phyloP scores from a whole-genome alignment of 208 protist genomes.

The Crithidia sp. region DNA sequence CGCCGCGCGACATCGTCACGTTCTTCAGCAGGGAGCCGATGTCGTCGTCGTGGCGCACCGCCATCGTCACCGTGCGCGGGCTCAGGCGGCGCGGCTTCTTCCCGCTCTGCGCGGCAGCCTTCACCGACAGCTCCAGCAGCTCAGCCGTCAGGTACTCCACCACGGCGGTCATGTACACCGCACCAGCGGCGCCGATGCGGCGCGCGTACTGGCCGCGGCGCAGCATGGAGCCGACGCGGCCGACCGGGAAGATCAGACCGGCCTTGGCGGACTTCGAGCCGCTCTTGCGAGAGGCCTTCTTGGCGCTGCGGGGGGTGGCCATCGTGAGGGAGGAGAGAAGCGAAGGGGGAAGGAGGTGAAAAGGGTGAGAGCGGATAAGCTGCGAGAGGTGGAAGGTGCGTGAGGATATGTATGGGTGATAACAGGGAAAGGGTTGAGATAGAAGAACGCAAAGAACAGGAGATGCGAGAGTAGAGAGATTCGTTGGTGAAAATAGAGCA shows the following conservation, averaged over 20 bases:
- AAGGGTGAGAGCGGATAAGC: conserved; percentile 16
- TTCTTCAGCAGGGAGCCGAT: conserved; percentile 45
- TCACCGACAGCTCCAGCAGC: conserved; percentile 68
- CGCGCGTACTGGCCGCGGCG: conserved; percentile 95
- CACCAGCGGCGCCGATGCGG: conserved; percentile 96
- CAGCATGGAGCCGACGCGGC: conserved; percentile 96
- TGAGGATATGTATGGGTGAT: not conserved
- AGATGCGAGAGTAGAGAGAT: not conserved
- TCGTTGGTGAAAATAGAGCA: not conserved
- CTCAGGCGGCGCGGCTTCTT: conserved; percentile 70
- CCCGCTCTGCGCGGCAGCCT: conserved; percentile 49
- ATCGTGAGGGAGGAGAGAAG: conserved; percentile 34
- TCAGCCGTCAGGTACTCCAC: conserved; percentile 97
- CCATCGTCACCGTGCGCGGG: conserved; percentile 70
- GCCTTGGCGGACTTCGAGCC: conserved; percentile 93
- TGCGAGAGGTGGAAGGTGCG: not conserved
- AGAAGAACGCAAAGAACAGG: not conserved
- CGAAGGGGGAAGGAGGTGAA: not conserved
- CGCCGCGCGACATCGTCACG: conserved; percentile 79
- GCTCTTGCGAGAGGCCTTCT: conserved; percentile 77
- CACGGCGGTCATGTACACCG: conserved; percentile 98
- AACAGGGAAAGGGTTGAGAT: not conserved
- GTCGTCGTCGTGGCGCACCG: conserved; percentile 78
- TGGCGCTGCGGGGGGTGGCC: conserved; percentile 68
- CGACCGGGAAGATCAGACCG: conserved; percentile 99